Conservation (phyloP, 2,329 filamentous ascomycete genomes). For the Aspergillus versicolor region DNA sequence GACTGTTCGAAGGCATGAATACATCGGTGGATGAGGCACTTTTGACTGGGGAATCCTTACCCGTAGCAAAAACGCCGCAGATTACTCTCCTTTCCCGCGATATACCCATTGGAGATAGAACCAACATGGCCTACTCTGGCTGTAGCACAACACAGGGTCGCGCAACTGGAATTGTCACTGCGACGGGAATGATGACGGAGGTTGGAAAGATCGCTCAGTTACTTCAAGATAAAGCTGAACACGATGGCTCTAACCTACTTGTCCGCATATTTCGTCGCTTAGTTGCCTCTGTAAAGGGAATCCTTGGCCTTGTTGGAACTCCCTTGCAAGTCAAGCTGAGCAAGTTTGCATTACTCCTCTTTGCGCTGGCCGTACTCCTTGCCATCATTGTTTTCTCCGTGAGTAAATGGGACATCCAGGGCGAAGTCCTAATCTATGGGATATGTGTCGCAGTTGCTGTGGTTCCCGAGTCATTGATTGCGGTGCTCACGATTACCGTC, state of each 20-base stretch:
- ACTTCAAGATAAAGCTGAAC: conserved; percentile 51
- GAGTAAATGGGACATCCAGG: conserved; percentile 55
- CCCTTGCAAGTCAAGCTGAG: conserved; percentile 82
- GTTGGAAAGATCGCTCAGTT: conserved; percentile 61
- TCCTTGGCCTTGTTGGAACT: conserved; percentile 64
- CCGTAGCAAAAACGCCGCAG: conserved; percentile 54
- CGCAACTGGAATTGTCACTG: conserved; percentile 58
- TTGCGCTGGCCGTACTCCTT: conserved; percentile 65
- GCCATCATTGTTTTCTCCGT: conserved; percentile 64
- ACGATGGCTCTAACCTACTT: conserved; percentile 15
- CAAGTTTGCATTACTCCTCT: conserved; percentile 79
- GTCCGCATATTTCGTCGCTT: conserved; percentile 37
- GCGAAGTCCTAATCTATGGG: conserved; percentile 61
- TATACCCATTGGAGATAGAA: conserved; percentile 53
- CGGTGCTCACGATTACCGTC: conserved; percentile 62
- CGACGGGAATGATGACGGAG: conserved; percentile 62
- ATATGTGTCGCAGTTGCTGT: conserved; percentile 60
- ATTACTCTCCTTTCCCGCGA: conserved; percentile 26
- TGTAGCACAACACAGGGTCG: conserved; percentile 61
- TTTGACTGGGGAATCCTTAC: conserved; percentile 61
- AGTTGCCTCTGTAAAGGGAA: conserved; percentile 48
- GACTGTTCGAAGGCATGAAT: conserved; percentile 63
- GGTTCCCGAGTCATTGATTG: conserved; percentile 64
- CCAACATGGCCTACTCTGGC: conserved; percentile 62
- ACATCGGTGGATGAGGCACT: conserved; percentile 69